Conservation (phyloP, 2,329 filamentous ascomycete species). For the Penicillium sp. region DNA sequence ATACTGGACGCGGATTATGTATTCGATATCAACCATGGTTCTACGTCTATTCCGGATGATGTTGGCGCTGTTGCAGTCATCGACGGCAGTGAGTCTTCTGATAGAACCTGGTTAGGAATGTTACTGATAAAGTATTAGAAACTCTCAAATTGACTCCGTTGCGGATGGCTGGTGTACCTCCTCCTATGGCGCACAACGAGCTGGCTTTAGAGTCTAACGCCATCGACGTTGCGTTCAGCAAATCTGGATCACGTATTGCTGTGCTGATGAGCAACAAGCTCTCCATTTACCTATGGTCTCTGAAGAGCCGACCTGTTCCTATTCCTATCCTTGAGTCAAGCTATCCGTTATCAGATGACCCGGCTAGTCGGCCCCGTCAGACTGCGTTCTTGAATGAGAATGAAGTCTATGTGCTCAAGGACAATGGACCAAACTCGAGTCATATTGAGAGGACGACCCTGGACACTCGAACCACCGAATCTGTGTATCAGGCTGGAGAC, state of each 20-base stretch:
- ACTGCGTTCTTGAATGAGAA: constrained; percentile 48
- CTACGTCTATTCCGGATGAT: constrained; percentile 70
- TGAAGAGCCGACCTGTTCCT: constrained; percentile 46
- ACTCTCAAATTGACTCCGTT: constrained; percentile 82
- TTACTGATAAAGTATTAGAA: constrained; percentile 38
- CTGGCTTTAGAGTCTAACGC: constrained; percentile 62
- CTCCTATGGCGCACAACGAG: constrained; percentile 86
- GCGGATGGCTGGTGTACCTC: constrained; percentile 78
- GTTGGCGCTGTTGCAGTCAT: constrained; percentile 78
- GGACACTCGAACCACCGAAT: constrained; percentile 34
- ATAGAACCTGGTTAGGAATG: background rate
- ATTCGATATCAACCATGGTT: constrained; percentile 67
- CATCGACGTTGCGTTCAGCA: constrained; percentile 73
- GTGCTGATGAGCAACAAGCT: constrained; percentile 68
- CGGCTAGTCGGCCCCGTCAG: constrained; percentile 42
- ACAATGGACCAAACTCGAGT: constrained; percentile 31
- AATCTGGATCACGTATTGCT: constrained; percentile 64
- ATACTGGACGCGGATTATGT: constrained; percentile 66
- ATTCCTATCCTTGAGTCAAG: constrained; percentile 41
- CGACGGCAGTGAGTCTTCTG: constrained; percentile 63
- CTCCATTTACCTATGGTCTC: constrained; percentile 68
- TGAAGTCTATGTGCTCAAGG: constrained; percentile 46
- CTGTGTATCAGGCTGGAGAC: constrained; percentile 34
- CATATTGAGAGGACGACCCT: constrained; percentile 36
- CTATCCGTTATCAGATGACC: constrained; percentile 35